A percentile compares a stretch with the other conserved stretches of the same genome.
These are phyloP conservation scores for Vickermania spadyakhi DNA, from an alignment of 208 protist genomes.

Conservation along the genomic window DNA sequence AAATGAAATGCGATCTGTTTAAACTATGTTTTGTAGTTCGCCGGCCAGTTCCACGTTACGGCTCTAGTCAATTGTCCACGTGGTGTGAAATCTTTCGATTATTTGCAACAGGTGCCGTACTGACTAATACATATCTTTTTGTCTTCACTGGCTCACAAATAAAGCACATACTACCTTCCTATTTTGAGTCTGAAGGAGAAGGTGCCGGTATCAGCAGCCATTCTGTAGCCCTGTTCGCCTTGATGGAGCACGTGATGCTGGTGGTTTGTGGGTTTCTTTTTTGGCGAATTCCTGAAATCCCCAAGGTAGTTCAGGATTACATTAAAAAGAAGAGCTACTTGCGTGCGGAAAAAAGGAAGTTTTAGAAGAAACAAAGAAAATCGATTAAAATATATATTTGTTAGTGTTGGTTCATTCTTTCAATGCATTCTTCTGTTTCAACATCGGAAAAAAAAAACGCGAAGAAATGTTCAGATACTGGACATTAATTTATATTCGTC, in stretches of 20 bases:
- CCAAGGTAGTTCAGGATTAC: conserved; percentile 22
- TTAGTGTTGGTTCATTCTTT: too few species aligned
- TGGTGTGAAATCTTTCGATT: conserved; percentile 40
- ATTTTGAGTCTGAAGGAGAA: neutral
- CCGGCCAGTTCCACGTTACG: conserved; percentile 34
- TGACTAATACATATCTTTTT: conserved; percentile 50
- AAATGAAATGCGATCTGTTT: conserved; percentile 50
- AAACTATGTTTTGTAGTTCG: conserved; percentile 53
- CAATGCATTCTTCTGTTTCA: too few species aligned
- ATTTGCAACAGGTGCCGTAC: conserved; percentile 22
- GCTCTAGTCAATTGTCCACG: conserved; percentile 21
- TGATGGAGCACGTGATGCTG: conserved; percentile 35
- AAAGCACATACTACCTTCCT: conserved; percentile 15
- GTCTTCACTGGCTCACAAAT: conserved; percentile 26
- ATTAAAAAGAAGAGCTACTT: conserved; percentile 11
- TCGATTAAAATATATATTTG: too few species aligned
- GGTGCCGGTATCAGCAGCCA: neutral
- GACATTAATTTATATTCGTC: too few species aligned
- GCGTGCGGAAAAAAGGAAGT: too few species aligned
- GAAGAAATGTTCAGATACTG: too few species aligned
- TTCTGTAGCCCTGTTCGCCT: neutral
- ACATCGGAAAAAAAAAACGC: too few species aligned
- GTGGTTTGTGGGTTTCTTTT: conserved; percentile 26
- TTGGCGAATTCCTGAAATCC: conserved; percentile 32
- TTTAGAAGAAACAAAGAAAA: too few species aligned